Percentiles rank a stretch among this genome's conserved stretches.
Conservation (phyloP, 345 rosid genomes). For the Aquilaria sinensis region DNA sequence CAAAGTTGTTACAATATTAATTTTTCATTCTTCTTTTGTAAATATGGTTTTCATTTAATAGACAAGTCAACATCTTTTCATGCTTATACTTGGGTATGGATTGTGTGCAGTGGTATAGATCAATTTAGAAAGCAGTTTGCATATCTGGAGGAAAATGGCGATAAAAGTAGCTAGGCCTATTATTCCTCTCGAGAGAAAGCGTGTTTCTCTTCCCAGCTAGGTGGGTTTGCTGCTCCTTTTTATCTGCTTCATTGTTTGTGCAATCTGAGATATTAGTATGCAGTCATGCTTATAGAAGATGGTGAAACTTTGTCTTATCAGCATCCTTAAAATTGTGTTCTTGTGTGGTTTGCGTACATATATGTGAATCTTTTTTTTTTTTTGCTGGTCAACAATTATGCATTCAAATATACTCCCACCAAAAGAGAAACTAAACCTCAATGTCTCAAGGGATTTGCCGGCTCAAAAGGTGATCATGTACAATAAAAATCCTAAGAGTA, state of each 20-base stretch:
- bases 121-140: conserved; percentile 92
- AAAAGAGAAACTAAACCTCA: conserved; percentile 36
- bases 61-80: too few species aligned
- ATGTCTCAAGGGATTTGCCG: conserved; percentile 28
- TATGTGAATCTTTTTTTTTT: too few species aligned
- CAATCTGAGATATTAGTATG: too few species aligned
- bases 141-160: conserved; percentile 78
- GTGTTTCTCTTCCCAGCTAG: conserved; percentile 86
- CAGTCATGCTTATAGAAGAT: too few species aligned
- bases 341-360: too few species aligned
- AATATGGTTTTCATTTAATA: too few species aligned
- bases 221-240: neutral
- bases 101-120: conserved; percentile 70
- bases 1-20: conserved; percentile 43
- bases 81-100: conserved; percentile 3
- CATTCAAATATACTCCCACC: conserved; percentile 46
- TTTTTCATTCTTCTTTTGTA: conserved; percentile 5
- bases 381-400: conserved; percentile 77
- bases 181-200: conserved; percentile 78
- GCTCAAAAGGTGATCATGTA: conserved; percentile 25
- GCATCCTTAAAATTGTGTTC: too few species aligned
- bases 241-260: neutral
- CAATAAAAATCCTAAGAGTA: conserved; percentile 29
- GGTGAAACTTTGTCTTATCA: too few species aligned
- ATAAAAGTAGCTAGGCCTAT: conserved; percentile 52